A percentile compares a stretch with the other conserved stretches of the same genome.
Evolutionary conservation across 345 rosid genomes (phyloP).

Genomic region (Aquilaria yunnanensis): DNA sequence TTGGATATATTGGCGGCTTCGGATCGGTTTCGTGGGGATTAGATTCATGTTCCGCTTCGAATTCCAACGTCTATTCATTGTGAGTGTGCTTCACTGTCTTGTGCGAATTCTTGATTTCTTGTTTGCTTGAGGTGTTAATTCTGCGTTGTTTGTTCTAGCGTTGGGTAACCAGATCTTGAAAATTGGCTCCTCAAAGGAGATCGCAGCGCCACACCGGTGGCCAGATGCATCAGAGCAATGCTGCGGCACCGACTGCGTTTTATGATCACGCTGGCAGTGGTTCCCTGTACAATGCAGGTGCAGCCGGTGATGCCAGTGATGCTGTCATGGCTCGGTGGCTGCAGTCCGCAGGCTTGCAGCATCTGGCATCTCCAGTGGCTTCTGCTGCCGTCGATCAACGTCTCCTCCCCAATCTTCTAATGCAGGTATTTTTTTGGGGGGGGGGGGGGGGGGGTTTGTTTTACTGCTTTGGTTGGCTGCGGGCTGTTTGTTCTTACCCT

Average conservation of each 20-base stretch:
- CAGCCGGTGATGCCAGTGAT: conserved; percentile 72
- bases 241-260: conserved; percentile 59
- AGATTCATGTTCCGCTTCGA: conserved; percentile 39
- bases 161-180: conserved; percentile 56
- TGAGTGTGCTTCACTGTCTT: conserved; percentile 25
- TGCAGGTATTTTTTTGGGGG: conserved; percentile 51
- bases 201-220: conserved; percentile 99
- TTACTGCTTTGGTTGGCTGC: not conserved
- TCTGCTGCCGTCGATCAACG: conserved; percentile 68
- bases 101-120: not conserved
- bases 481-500: not conserved
- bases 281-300: conserved; percentile 55
- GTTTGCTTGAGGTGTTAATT: not conserved
- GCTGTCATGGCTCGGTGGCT: conserved; percentile 98
- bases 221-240: conserved; percentile 91
- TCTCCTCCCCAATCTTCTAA: conserved; percentile 67
- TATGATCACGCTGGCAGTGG: conserved; percentile 50
- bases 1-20: not conserved
- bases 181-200: conserved; percentile 98
- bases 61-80: conserved; percentile 42
- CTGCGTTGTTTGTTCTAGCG: conserved; percentile 24
- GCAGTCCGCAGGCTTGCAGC: conserved; percentile 95
- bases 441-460: too few relatives aligned
- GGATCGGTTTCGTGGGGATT: not conserved
- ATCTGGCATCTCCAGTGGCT: conserved; percentile 89